These are phyloP conservation scores for Penicillium sumatraense DNA, from an alignment of 2,329 filamentous ascomycete species.

Conservation along the genomic window DNA sequence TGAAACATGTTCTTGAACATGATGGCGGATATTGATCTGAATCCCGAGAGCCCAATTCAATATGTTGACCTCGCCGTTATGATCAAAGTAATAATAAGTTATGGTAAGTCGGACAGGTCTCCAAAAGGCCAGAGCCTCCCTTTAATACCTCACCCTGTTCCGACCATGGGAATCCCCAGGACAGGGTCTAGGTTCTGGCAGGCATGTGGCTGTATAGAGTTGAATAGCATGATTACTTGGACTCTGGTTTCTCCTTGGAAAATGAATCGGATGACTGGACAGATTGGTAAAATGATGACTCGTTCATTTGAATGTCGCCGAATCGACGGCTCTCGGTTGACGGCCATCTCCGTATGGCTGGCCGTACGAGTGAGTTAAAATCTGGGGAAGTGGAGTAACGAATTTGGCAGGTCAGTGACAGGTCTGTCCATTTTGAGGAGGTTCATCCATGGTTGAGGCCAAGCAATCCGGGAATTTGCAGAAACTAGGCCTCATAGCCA, in stretches of 20 bases:
- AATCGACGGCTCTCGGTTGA: background rate
- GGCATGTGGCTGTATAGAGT: conserved; percentile 2
- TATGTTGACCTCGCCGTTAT: background rate
- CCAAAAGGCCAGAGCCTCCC: background rate
- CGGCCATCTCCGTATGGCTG: conserved; percentile 3
- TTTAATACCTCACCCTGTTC: conserved; percentile 15
- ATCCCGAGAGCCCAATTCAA: background rate
- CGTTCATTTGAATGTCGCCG: conserved; percentile 17
- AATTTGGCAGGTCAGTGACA: conserved; percentile 7
- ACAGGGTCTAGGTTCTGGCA: conserved; percentile 1
- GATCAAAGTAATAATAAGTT: background rate
- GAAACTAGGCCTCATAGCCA: conserved; percentile 11
- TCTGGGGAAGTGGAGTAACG: conserved; percentile 18
- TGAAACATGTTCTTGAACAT: conserved; percentile 24
- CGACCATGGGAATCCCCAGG: background rate
- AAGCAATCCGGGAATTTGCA: conserved; percentile 7
- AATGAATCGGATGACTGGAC: background rate
- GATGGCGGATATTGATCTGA: background rate
- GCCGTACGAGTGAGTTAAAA: conserved; percentile 10
- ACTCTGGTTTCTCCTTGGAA: background rate
- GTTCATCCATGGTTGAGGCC: background rate
- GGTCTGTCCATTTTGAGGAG: background rate
- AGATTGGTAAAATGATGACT: conserved; percentile 22
- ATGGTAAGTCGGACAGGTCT: background rate
- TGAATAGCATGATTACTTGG: background rate